Percentiles rank a stretch among this genome's conserved stretches.
These are phyloP conservation scores for Dillenia turbinata DNA, from an alignment of 164 flowering plant species.

Conservation along the genomic window DNA sequence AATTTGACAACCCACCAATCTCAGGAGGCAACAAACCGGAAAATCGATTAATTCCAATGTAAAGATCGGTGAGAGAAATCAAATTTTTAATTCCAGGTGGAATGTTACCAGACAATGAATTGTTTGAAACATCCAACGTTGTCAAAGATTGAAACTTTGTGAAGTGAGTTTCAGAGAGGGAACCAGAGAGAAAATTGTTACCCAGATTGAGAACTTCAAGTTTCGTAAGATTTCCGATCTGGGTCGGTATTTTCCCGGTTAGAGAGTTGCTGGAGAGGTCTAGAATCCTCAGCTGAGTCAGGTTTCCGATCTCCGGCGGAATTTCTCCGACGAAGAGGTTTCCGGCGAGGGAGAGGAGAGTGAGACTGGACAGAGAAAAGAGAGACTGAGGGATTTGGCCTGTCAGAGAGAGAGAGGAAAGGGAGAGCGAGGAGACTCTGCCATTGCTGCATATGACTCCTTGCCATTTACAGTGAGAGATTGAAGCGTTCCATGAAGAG, in stretches of 20 bases:
- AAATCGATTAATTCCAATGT: constrained; percentile 53
- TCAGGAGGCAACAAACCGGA: constrained; percentile 61
- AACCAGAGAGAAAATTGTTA: constrained; percentile 52
- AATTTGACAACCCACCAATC: constrained; percentile 44
- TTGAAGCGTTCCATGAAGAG: constrained; percentile 38
- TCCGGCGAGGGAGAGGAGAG: constrained; percentile 45
- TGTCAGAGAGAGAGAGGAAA: constrained; percentile 31
- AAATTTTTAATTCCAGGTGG: constrained; percentile 53
- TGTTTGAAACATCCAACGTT: constrained; percentile 56
- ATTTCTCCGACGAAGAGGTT: constrained; percentile 47
- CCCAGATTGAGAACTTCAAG: constrained; percentile 42
- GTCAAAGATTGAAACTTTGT: constrained; percentile 30
- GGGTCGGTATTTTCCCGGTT: constrained; percentile 35
- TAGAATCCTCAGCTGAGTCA: constrained; percentile 28
- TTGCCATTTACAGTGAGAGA: constrained; percentile 49
- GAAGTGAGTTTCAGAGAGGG: constrained; percentile 37
- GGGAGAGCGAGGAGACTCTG: constrained; percentile 39
- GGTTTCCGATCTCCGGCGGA: constrained; percentile 48
- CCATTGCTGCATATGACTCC: constrained; percentile 47
- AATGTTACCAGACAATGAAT: constrained; percentile 48
- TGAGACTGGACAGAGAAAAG: constrained; percentile 37
- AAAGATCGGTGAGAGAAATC: constrained; percentile 48
- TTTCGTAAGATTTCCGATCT: constrained; percentile 32
- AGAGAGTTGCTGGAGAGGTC: constrained; percentile 52
- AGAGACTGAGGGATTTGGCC: constrained; percentile 47